Percentiles rank a stretch among this genome's conserved stretches.
These are phyloP conservation scores for Solanum chmielewskii DNA, from an alignment of 257 asterid species.

Conservation along the genomic window DNA sequence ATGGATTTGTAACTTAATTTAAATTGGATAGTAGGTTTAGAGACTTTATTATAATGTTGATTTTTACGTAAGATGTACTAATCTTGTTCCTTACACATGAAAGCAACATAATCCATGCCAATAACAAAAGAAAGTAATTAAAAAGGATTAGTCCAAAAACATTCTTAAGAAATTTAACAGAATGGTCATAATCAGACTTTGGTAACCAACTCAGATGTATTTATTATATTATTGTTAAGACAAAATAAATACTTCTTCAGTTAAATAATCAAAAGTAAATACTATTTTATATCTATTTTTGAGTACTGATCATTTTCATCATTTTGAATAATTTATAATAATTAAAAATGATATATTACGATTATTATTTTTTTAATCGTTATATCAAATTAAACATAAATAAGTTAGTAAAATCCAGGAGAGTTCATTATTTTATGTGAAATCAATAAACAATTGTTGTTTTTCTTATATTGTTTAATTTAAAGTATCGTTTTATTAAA, in stretches of 20 bases:
- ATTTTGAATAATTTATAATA: too few species aligned
- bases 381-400: too few species aligned
- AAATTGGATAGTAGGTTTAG: neutral
- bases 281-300: neutral
- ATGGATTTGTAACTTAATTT: neutral
- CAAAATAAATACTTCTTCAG: too few species aligned
- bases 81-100: neutral
- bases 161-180: neutral
- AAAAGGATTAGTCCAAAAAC: neutral
- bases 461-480: neutral
- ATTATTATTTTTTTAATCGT: too few species aligned
- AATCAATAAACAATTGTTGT: too few species aligned
- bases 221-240: too few species aligned
- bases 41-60: neutral
- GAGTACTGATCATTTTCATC: neutral
- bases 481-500: neutral
- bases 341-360: too few species aligned
- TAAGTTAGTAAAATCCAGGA: too few species aligned
- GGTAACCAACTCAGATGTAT: neutral
- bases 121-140: neutral
- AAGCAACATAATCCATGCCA: neutral
- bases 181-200: neutral
- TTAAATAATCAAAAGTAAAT: neutral
- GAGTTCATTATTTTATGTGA: too few species aligned
- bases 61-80: neutral